Evolutionary conservation across 345 rosid species (phyloP).

Genomic region (Linum lewisii): DNA sequence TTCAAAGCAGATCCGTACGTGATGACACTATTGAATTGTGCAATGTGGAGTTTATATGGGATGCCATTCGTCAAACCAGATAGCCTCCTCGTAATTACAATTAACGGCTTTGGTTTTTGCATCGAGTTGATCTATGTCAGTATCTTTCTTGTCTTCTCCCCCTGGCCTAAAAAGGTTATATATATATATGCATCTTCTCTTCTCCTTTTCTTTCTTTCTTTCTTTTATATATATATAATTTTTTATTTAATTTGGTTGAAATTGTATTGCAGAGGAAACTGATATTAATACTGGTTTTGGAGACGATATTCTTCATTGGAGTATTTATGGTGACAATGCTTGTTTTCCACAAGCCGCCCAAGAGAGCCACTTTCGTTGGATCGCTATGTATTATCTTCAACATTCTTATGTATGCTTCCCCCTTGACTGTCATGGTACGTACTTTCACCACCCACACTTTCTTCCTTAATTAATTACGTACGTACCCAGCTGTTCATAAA

Average conservation of each 20-base stretch:
- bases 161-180: background rate
- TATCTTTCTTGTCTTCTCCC: slow-evolving; percentile 9
- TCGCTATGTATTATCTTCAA: slow-evolving; percentile 28
- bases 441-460: background rate
- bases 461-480: too few species aligned
- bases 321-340: slow-evolving; percentile 23
- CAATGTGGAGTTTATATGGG: slow-evolving; percentile 16
- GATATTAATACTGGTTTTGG: slow-evolving; percentile 21
- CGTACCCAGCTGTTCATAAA: too few species aligned
- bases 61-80: slow-evolving; percentile 12
- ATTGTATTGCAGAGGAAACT: slow-evolving; percentile 26
- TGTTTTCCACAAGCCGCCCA: slow-evolving; percentile 25
- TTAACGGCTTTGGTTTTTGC: slow-evolving; percentile 12
- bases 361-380: slow-evolving; percentile 45
- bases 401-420: slow-evolving; percentile 53
- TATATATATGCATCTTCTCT: too few species aligned
- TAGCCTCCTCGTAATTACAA: slow-evolving; percentile 11
- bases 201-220: background rate
- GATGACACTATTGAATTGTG: slow-evolving; percentile 12
- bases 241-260: background rate
- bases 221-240: background rate
- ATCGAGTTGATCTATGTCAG: slow-evolving; percentile 8
- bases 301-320: slow-evolving; percentile 32
- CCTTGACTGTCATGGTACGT: slow-evolving; percentile 59
- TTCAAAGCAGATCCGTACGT: slow-evolving; percentile 13